A percentile compares a stretch with the other conserved stretches of the same genome.
These are phyloP conservation scores for Vigna reflexopilosa DNA, from an alignment of 306 rosid genomes.

Conservation along the genomic window DNA sequence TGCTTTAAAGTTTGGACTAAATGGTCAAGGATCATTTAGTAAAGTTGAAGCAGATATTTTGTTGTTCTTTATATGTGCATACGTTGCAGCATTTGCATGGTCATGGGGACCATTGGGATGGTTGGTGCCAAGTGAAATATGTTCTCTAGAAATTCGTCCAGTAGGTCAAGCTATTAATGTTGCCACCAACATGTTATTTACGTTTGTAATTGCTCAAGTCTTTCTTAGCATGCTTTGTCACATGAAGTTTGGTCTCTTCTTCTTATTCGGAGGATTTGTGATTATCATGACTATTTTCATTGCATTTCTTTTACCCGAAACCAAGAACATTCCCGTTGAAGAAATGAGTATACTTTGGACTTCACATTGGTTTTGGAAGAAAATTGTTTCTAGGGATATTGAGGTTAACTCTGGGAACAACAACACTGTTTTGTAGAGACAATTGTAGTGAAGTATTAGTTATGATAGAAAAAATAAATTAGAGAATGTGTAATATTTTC, in stretches of 20 bases:
- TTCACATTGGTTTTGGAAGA: constrained; percentile 66
- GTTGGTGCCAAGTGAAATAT: constrained; percentile 70
- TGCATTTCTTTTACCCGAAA: constrained; percentile 58
- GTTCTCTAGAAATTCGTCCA: constrained; percentile 62
- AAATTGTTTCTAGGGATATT: constrained; percentile 4
- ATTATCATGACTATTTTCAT: constrained; percentile 56
- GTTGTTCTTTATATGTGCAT: constrained; percentile 57
- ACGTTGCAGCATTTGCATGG: constrained; percentile 78
- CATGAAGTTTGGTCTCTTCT: constrained; percentile 64
- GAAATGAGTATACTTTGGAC: constrained; percentile 61
- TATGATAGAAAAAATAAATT: no score
- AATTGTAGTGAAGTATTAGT: no score
- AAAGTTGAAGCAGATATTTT: constrained; percentile 36
- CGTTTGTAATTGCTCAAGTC: constrained; percentile 55
- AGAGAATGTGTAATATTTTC: no score
- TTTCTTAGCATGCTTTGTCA: constrained; percentile 65
- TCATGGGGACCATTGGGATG: constrained; percentile 80
- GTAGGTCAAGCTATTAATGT: constrained; percentile 69
- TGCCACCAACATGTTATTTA: constrained; percentile 62
- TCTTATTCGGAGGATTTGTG: constrained; percentile 58
- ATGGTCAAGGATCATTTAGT: constrained; percentile 55
- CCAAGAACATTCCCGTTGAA: constrained; percentile 61
- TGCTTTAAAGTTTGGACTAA: constrained; percentile 45
- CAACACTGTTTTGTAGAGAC: no score
- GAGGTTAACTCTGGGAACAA: no score